Conservation (phyloP, 176 grass and related monocot genomes). For the Musa schizocarpa region DNA sequence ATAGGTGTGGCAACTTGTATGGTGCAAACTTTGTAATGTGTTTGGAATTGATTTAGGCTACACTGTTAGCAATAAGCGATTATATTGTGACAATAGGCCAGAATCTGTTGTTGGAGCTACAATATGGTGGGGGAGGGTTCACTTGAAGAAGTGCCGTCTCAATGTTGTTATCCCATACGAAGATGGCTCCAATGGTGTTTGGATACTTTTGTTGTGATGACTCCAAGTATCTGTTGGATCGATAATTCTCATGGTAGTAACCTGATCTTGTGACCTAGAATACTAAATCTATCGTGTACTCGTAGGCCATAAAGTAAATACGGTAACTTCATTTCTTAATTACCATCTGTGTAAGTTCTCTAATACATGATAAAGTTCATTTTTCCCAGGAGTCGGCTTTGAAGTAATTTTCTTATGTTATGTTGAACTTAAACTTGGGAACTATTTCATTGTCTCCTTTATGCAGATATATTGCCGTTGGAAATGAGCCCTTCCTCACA, state of each 20-base stretch:
- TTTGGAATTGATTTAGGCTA: too few species aligned
- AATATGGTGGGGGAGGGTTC: too few species aligned
- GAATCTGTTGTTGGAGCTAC: too few species aligned
- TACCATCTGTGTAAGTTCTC: not conserved
- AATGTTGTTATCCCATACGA: not conserved
- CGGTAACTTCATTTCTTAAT: not conserved
- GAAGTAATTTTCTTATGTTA: not conserved
- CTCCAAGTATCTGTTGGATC: not conserved
- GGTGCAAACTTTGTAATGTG: too few species aligned
- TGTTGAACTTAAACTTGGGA: not conserved
- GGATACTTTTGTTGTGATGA: not conserved
- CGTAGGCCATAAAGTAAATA: not conserved
- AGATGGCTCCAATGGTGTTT: not conserved
- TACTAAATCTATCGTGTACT: not conserved
- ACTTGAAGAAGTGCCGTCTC: not conserved
- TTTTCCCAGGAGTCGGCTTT: not conserved
- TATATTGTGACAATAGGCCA: too few species aligned
- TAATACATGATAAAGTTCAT: not conserved
- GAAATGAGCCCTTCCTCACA: slow-evolving; percentile 18
- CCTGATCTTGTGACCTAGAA: not conserved
- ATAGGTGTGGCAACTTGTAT: too few species aligned
- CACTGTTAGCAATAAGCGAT: too few species aligned
- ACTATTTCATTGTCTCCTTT: not conserved
- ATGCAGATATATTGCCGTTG: slow-evolving; percentile 13
- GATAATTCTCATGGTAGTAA: not conserved